phyloP scores from a whole-genome alignment of 352 stramenopile genomes.

The Pythium brachiatum region DNA sequence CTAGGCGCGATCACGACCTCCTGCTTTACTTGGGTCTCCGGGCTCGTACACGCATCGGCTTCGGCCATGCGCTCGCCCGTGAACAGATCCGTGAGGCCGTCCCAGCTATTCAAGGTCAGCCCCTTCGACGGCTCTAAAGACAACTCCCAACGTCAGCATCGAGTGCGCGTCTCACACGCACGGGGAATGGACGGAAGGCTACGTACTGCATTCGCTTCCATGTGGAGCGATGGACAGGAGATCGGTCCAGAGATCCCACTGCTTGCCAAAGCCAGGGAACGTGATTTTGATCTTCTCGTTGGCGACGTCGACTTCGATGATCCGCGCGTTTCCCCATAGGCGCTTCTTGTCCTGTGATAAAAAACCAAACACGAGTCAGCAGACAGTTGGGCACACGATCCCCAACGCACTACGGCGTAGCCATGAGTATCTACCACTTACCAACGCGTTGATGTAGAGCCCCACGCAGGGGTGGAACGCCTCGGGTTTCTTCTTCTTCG shows the following conservation, averaged over 20 bases:
- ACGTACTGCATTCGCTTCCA: conserved; percentile 18
- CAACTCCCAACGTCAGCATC: conserved; percentile 2
- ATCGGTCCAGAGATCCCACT: conserved; percentile 76
- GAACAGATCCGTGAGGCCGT: conserved; percentile 56
- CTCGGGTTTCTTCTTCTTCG: conserved; percentile 23
- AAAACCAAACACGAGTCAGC: not conserved
- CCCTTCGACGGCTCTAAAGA: conserved; percentile 26
- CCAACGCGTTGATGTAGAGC: conserved; percentile 67
- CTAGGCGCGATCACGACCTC: not conserved
- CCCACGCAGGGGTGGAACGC: conserved; percentile 39
- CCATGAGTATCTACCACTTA: no score
- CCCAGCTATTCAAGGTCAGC: conserved; percentile 39
- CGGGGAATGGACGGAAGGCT: conserved; percentile 1
- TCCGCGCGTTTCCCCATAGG: conserved; percentile 66
- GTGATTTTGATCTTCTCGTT: conserved; percentile 70
- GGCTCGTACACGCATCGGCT: not conserved
- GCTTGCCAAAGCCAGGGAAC: conserved; percentile 66
- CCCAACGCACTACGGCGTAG: not conserved
- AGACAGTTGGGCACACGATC: not conserved
- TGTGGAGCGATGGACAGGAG: conserved; percentile 59
- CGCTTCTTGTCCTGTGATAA: conserved; percentile 57
- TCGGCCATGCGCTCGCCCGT: conserved; percentile 22
- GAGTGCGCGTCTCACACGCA: not conserved
- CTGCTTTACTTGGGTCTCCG: not conserved
- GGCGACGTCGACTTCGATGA: conserved; percentile 56